These are phyloP conservation scores for Silene uniflora DNA, from an alignment of 148 eudicot species.

Conservation along the genomic window DNA sequence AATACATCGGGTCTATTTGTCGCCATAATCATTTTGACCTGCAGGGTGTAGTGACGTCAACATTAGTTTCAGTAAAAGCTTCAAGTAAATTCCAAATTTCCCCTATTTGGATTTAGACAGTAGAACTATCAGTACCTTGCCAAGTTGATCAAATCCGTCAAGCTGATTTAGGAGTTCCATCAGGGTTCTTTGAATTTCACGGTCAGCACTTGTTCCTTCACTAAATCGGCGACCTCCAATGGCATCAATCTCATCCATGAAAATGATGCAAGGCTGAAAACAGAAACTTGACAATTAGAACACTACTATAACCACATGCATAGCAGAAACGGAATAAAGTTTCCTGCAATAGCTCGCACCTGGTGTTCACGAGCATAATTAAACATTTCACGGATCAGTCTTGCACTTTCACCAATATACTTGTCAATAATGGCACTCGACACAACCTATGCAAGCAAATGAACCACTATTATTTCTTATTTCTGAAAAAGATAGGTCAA, in stretches of 20 bases:
- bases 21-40: conserved; percentile 98
- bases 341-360: conserved; percentile 39
- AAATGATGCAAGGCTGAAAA: conserved; percentile 90
- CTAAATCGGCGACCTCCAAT: conserved; percentile 97
- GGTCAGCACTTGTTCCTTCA: conserved; percentile 98
- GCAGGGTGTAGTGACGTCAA: neutral
- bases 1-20: conserved; percentile 97
- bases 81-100: neutral
- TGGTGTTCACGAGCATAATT: conserved; percentile 96
- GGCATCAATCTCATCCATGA: conserved; percentile 98
- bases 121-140: conserved; percentile 51
- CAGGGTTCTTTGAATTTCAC: conserved; percentile 95
- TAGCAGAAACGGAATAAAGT: neutral
- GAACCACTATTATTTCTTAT: neutral
- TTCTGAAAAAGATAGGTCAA: neutral
- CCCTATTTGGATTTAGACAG: neutral
- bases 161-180: conserved; percentile 95
- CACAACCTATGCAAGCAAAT: conserved; percentile 53
- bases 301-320: conserved; percentile 1
- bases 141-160: conserved; percentile 94
- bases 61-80: neutral
- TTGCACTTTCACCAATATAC: conserved; percentile 98
- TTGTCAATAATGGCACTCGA: conserved; percentile 98
- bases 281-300: neutral
- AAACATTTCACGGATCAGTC: conserved; percentile 97